Percentiles rank a stretch among this genome's conserved stretches.
phyloP scores from a whole-genome alignment of 2,329 filamentous ascomycete species.

The Ramichloridium luteum region DNA sequence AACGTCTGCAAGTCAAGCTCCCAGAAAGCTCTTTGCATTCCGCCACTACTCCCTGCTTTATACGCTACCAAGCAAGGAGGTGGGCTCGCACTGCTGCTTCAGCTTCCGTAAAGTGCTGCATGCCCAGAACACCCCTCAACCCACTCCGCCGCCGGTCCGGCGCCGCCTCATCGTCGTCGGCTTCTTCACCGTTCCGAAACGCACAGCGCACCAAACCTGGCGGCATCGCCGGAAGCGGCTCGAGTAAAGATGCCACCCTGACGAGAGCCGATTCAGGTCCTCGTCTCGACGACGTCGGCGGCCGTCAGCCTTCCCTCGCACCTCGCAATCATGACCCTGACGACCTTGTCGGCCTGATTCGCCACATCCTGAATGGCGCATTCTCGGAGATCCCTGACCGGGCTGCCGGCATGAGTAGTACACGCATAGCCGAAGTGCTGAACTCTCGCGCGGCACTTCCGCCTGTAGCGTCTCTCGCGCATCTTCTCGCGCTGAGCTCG shows the following conservation, averaged over 20 bases:
- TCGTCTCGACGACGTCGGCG: constrained; percentile 48
- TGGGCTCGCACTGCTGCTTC: too few relatives aligned
- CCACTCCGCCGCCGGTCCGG: constrained; percentile 26
- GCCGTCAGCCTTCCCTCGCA: constrained; percentile 40
- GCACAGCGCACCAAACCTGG: constrained; percentile 26
- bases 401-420: constrained; percentile 50
- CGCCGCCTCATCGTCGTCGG: constrained; percentile 14
- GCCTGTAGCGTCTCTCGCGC: constrained; percentile 52
- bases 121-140: constrained; percentile 18
- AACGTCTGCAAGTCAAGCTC: too few relatives aligned
- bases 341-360: constrained; percentile 39
- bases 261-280: constrained; percentile 23
- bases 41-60: too few relatives aligned
- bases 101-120: too few relatives aligned
- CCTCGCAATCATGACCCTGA: constrained; percentile 50
- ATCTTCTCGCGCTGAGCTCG: constrained; percentile 51
- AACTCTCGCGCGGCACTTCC: constrained; percentile 49
- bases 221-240: constrained; percentile 9
- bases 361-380: constrained; percentile 48
- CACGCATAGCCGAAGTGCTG: constrained; percentile 50
- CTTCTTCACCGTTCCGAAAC: constrained; percentile 27
- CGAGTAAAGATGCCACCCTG: too few relatives aligned
- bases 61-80: too few relatives aligned
- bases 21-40: too few relatives aligned
- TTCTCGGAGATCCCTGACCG: constrained; percentile 51